Evolutionary conservation across 2,329 filamentous ascomycete genomes (phyloP).

Genomic region (Penicillium oxalicum): DNA sequence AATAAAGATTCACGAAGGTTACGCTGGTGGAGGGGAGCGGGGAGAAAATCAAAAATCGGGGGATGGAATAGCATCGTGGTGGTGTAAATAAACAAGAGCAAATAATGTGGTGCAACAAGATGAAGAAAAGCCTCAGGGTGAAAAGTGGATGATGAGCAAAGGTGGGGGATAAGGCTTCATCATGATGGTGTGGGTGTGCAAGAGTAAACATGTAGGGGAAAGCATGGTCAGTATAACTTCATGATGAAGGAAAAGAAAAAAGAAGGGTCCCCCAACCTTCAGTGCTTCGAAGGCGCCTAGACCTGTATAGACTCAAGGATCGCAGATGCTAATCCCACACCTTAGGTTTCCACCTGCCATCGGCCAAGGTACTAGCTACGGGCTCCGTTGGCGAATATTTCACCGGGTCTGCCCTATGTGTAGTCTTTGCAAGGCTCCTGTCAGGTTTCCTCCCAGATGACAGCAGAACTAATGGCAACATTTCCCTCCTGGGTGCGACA

Average conservation of each 20-base stretch:
- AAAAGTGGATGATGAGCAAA: no score
- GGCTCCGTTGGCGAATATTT: background rate
- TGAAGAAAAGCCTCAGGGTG: no score
- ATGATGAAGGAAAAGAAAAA: background rate
- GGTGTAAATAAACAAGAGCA: no score
- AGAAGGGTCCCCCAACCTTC: background rate
- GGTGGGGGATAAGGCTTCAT: no score
- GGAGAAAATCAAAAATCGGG: no score
- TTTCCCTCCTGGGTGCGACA: background rate
- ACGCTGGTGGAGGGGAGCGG: no score
- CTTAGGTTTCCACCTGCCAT: background rate
- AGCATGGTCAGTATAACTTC: no score
- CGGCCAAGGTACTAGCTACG: constrained; percentile 3
- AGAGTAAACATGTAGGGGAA: background rate
- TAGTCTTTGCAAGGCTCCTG: constrained; percentile 1
- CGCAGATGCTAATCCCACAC: constrained; percentile 1
- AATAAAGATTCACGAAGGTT: no score
- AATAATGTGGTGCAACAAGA: no score
- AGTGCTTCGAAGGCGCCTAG: constrained; percentile 1
- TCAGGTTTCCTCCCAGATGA: background rate
- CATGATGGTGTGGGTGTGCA: background rate
- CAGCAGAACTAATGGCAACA: background rate
- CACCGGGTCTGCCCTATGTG: constrained; percentile 3
- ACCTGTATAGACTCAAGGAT: constrained; percentile 3
- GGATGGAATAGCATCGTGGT: no score